Base-by-base conservation (phyloP, 768 basidiomycete species). In the Polyporus arcularius region DNA sequence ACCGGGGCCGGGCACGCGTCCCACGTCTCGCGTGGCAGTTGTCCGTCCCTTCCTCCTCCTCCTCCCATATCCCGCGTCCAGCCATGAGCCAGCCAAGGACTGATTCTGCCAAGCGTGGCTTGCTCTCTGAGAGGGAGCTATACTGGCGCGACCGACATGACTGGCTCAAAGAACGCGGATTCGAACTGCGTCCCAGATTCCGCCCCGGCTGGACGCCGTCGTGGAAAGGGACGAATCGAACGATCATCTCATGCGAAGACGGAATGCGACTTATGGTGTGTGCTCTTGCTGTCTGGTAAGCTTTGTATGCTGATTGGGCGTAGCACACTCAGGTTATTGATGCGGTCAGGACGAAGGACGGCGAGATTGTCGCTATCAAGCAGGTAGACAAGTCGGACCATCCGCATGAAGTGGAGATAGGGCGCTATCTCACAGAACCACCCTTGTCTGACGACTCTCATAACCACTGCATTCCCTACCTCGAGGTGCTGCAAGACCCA, bases 271-370 rank as follows among this genome's bases (percentile, higher is more conserved):
- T 38, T 11, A n/a, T 26, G 28, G 51, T 54, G 7, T 38, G 12
- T 15, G 12, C 8, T 28, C 9, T 28, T 2, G 4, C 14, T 6
- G 26, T 32, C n/a, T 26, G 10, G 14, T 30, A 18, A 41, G 47
- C 26, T 21, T 59, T 15, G 59, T 64, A 26, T 47, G 62, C 62
- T 7, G 51, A 12, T 6, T 21, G 48, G 4, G 18, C 50, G 16
- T 52, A 41, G 11, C 56, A 14, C 38, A 30, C 3, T 15, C 58
- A 45, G 42, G 64, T 26, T 14, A 26, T 69, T 1, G 70, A 71
- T 45, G 69, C 69, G 14, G 65, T 59, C 12, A 55, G 69, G 4
- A 47, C 58, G n/a, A 58, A 64, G 0, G 69, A 70, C 42, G 67
- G 62, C 0, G 26, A 7, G 14, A 28, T 53, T 56, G 63, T 53